Evolutionary conservation across 2,329 filamentous ascomycete species (phyloP), one percentile per base, ranked within the genome.

Genomic region (Monosporascus sp.): DNA sequence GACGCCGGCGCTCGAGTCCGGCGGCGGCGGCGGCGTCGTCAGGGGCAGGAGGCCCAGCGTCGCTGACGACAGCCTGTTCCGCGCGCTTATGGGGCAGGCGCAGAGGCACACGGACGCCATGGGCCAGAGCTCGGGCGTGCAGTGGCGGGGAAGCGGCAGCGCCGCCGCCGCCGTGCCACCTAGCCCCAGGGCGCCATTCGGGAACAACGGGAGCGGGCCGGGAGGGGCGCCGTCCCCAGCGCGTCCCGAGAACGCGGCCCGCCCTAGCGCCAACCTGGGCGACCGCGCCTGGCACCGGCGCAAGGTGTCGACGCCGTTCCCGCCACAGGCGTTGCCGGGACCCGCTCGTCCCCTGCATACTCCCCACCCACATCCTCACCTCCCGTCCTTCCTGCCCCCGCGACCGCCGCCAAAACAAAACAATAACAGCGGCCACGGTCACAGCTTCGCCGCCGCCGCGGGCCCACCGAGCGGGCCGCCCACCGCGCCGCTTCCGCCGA

Each of bases 201-300:
- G 22, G 43, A 46, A 46, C 38, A n/a, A 18, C 9, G 43, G 43
- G 43, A 46, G 8, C n/a, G 43, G 20, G 27, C 5, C 31, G 20
- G 37, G n/a, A 38, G 35, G 25, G 18, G 25, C 17, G 18, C 37
- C 9, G 41, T 15, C 27, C 20, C 17, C 54, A 50, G 14, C 56
- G 15, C 56, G 39, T 17, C 59, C 61, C 4, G 35, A 52, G 17
- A 51, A 58, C 2, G 52, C 60, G 11, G 57, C 63, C 3, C 55
- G 52, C n/a, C 24, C 55, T 11, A 49, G 53, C 3, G 49, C 46
- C 5, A 43, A 52, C 9, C 57, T 65, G 2, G 64, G 62, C 25
- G 60, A 66, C 18, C 64, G 64, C 31, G 65, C 65, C 15, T 67
- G 65, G 63, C 62, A 65, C 50, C 56, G 62, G 9, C 58, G 63